Percentiles rank a stretch among this genome's conserved stretches.
phyloP scores from a whole-genome alignment of 768 basidiomycete genomes.

The Daedaleopsis sinensis region DNA sequence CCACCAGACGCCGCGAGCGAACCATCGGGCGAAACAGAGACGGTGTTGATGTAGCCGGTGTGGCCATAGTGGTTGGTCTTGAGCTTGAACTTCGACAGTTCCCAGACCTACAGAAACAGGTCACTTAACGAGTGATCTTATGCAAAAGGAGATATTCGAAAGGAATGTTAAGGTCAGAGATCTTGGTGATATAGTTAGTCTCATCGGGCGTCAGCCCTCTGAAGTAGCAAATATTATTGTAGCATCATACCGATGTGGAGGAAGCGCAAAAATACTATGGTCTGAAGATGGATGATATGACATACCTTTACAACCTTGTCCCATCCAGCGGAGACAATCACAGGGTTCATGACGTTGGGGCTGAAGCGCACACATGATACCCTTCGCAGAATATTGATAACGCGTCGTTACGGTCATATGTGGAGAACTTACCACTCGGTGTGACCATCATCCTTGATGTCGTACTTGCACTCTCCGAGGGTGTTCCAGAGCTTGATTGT shows the following conservation, averaged over 20 bases:
- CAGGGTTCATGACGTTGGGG: conserved; percentile 95
- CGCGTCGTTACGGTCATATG: neutral
- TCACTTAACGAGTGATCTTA: neutral
- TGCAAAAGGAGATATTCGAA: neutral
- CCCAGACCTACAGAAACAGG: conserved; percentile 80
- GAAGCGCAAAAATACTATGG: conserved; percentile 28
- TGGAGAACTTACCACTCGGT: conserved; percentile 73
- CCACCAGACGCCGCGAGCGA: conserved; percentile 99
- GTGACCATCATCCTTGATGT: conserved; percentile 99
- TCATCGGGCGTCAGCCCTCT: conserved; percentile 34
- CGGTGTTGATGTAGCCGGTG: conserved; percentile 98
- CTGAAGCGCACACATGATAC: conserved; percentile 99
- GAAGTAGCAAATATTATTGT: conserved; percentile 38
- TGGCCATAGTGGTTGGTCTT: conserved; percentile 99
- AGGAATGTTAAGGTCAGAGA: conserved; percentile 30
- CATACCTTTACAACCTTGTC: conserved; percentile 99
- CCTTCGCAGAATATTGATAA: conserved; percentile 48
- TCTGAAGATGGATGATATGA: conserved; percentile 32
- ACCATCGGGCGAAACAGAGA: conserved; percentile 98
- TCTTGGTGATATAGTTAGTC: conserved; percentile 40
- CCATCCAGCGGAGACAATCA: conserved; percentile 99
- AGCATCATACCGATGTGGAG: conserved; percentile 28
- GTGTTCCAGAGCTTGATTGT: conserved; percentile 99
- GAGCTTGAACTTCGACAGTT: conserved; percentile 99
- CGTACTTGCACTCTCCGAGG: conserved; percentile 99